Conservation (phyloP, 768 basidiomycete genomes). For the Auriculariales sp. region DNA sequence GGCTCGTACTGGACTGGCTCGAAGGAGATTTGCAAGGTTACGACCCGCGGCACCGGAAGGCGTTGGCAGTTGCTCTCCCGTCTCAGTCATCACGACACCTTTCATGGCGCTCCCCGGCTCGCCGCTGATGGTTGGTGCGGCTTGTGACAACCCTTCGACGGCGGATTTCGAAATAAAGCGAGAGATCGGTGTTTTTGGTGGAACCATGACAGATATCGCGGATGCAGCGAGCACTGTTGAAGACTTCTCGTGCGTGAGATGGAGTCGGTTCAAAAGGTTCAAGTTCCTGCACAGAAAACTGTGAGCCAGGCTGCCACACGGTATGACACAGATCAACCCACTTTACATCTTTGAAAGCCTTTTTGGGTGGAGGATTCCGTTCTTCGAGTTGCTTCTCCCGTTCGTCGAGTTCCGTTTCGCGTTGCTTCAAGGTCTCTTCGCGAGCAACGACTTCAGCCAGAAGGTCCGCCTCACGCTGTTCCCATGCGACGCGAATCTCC, state of each 20-base stretch:
- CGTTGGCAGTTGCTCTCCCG: conserved; percentile 60
- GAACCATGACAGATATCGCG: too few species aligned
- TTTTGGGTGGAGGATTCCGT: too few species aligned
- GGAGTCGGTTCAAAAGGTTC: not conserved
- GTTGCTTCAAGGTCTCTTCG: conserved; percentile 32
- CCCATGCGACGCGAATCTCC: conserved; percentile 53
- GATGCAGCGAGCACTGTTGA: not conserved
- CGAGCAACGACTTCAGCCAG: conserved; percentile 28
- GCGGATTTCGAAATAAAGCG: not conserved
- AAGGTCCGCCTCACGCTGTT: conserved; percentile 33
- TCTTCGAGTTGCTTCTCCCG: conserved; percentile 38
- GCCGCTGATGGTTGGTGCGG: not conserved
- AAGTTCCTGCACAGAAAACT: not conserved
- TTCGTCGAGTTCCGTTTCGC: conserved; percentile 36
- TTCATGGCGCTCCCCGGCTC: conserved; percentile 25
- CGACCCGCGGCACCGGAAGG: conserved; percentile 19
- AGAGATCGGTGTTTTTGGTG: not conserved
- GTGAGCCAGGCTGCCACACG: not conserved
- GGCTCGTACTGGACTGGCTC: conserved; percentile 51
- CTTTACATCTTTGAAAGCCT: conserved; percentile 64
- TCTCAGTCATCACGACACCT: conserved; percentile 63
- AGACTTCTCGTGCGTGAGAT: not conserved
- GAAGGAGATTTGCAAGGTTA: conserved; percentile 53
- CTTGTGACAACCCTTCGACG: not conserved
- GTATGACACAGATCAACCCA: conserved; percentile 19